Evolutionary conservation across 148 eudicot genomes (phyloP), one percentile per base, ranked within the genome.

Genomic region (Salicornia ramosissima): DNA sequence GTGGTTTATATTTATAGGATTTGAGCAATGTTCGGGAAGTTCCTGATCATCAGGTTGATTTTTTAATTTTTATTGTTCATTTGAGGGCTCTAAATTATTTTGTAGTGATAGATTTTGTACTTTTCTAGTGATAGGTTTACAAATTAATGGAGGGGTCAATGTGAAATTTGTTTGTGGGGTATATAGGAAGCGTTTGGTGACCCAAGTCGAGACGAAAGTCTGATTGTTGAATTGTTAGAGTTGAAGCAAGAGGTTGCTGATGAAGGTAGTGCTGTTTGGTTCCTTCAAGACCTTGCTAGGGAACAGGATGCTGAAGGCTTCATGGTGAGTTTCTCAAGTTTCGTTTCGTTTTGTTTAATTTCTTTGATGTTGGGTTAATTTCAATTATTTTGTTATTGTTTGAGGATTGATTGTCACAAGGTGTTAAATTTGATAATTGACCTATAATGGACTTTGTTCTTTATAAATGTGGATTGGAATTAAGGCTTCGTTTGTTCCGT

Each of bases 241-340:
- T 73, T 84, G 78, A 94, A 90, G 73, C 34, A 54, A 52, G 97
- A 90, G 47, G 99, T 94, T 33, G 75, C 80, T 53, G 99, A 94
- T 74, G 81, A 83, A 59, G 86, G 80, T 36, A 90, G 97, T 80
- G 99, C 96, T 47, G 76, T 82, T 4, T 94, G 98, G 98, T 94
- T 94, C 78, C 90, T 94, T 74, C 90, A 84, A 80, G 98, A 94
- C 78, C 88, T 94, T 72, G 98, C 88, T 60, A 69, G 65, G 46
- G 98, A 90, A 82, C 97, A 94, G 80, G 92, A 88, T 58, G 92
- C 96, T 19, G 92, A 88, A 61, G 89, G 86, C 34, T 1, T 1
- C 16, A 77, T 75, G 88, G 97, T 94, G 73, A 67, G 61, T 60
- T 19, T 45, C 51, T 64, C 22, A 1, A 8, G 16, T 61, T 80